These are phyloP conservation scores for Psilocybe tampanensis DNA, from an alignment of 768 basidiomycete genomes.

Conservation along the genomic window DNA sequence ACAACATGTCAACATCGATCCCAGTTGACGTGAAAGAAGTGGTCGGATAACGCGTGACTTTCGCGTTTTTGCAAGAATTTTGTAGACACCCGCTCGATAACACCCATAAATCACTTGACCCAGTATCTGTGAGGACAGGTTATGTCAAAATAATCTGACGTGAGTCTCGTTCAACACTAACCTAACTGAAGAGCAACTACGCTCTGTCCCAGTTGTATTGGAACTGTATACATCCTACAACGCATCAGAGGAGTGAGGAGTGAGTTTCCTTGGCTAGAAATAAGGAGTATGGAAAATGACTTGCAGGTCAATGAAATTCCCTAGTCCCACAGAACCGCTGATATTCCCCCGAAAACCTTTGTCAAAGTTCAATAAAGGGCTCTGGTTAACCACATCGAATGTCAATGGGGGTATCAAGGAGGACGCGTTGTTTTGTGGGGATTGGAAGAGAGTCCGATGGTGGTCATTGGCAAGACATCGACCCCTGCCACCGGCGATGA, in stretches of 20 bases:
- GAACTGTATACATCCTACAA: slow-evolving; percentile 36
- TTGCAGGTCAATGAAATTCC: slow-evolving; percentile 39
- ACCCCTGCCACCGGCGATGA: slow-evolving; percentile 19
- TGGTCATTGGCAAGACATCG: slow-evolving; percentile 3
- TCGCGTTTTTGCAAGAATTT: slow-evolving; percentile 38
- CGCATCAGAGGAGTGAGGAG: neutral
- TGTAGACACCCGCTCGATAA: slow-evolving; percentile 50
- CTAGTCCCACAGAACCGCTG: slow-evolving; percentile 36
- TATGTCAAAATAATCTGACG: neutral
- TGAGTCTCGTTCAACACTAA: slow-evolving; percentile 7
- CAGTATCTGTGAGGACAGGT: slow-evolving; percentile 51
- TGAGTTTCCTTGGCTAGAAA: neutral
- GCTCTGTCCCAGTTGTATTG: slow-evolving; percentile 33
- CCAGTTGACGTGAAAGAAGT: slow-evolving; percentile 39
- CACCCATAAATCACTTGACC: slow-evolving; percentile 74
- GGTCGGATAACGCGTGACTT: slow-evolving; percentile 44
- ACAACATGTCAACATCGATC: slow-evolving; percentile 42
- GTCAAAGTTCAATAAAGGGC: slow-evolving; percentile 9
- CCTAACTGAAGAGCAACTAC: slow-evolving; percentile 34
- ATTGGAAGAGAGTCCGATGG: neutral
- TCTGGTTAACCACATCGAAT: neutral
- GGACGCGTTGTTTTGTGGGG: neutral
- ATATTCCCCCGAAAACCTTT: slow-evolving; percentile 27
- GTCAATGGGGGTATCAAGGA: neutral
- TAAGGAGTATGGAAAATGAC: slow-evolving; percentile 2